Base-by-base conservation (phyloP, 345 rosid genomes). In the Acer negundo region DNA sequence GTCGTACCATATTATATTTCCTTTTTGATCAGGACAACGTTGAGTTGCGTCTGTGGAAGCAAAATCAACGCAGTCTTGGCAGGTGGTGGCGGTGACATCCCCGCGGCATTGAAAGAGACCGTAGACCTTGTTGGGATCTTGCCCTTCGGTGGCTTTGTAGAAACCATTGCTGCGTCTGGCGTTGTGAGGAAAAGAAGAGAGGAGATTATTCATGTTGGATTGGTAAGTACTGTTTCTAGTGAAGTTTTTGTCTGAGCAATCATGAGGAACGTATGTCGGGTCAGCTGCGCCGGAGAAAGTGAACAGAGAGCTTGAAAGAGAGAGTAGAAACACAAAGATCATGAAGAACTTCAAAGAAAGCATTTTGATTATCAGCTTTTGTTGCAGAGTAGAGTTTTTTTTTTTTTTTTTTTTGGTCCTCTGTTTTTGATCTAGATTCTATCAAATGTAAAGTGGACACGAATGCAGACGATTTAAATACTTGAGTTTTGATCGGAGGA, bases 51-150 rank as follows among this genome's bases (percentile, higher is more conserved):
- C 69, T 7, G 24, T 53, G 10, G 63, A 61, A 6, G 91, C 86
- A 22, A 24, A 55, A 7, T 1, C 20, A 10, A 88, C 86, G 22
- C 92, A 91, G 17, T 64, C 69, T 17, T 28, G 67, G 69, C 90
- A 91, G 7, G 23, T 20, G 3, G 51, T 62, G 7, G 74, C 4
- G 65, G 82, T 49, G 62, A 78, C 40, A 53, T 86, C 85, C 0
- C 87, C 88, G 0, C 83, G 82, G 87, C 90, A 86, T 65, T 84
- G 86, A 69, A 84, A 87, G 66, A 84, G 53, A 17, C 88, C 88
- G 16, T 80, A 79, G 74, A 78, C 80, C 59, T 16, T 49, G 47
- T 73, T 65, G 0, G 78, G 70, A 1, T 59, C 71, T 9, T 69
- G 68, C 20, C 89, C 90, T 3, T 74, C 69, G 8, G 86, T 76